These are phyloP conservation scores for Aureobasidium leucospermi DNA, from an alignment of 2,329 filamentous ascomycete species.

Conservation along the genomic window DNA sequence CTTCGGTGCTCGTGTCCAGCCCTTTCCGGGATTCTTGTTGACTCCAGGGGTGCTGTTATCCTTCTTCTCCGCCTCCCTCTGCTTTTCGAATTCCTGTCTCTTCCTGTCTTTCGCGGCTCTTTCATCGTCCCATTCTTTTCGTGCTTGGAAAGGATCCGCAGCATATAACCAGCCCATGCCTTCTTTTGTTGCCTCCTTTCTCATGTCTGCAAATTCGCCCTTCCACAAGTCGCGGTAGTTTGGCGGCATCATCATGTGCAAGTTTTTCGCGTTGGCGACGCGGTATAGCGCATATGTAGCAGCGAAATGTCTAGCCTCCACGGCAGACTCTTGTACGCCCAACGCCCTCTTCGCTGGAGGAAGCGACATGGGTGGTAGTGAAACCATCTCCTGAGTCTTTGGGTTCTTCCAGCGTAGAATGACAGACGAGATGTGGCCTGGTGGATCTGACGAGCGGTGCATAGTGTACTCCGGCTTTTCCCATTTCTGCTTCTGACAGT, in stretches of 20 bases:
- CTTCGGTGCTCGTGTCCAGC: constrained; percentile 79
- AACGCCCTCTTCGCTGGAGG: constrained; percentile 64
- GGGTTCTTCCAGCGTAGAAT: constrained; percentile 65
- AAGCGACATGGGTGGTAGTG: constrained; percentile 73
- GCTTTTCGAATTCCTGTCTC: constrained; percentile 59
- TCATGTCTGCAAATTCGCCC: constrained; percentile 72
- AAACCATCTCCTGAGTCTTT: constrained; percentile 73
- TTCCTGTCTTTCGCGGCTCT: constrained; percentile 72
- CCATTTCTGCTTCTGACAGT: constrained; percentile 95
- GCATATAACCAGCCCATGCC: constrained; percentile 86
- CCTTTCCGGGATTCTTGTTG: constrained; percentile 41
- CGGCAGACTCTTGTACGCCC: constrained; percentile 65
- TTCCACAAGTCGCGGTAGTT: constrained; percentile 89
- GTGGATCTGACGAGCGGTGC: constrained; percentile 24
- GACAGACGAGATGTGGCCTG: constrained; percentile 60
- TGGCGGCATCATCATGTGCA: constrained; percentile 89
- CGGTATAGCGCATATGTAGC: constrained; percentile 87
- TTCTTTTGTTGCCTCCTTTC: constrained; percentile 70
- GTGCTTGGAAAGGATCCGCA: constrained; percentile 81
- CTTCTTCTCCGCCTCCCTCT: constrained; percentile 46
- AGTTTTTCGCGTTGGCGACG: constrained; percentile 90
- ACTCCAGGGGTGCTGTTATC: constrained; percentile 36
- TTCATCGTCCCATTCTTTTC: constrained; percentile 71
- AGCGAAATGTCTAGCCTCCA: constrained; percentile 89
- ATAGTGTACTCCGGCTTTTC: constrained; percentile 87